Base-by-base conservation (phyloP, 805 yeast species). In the Kodamaea sagamina region DNA sequence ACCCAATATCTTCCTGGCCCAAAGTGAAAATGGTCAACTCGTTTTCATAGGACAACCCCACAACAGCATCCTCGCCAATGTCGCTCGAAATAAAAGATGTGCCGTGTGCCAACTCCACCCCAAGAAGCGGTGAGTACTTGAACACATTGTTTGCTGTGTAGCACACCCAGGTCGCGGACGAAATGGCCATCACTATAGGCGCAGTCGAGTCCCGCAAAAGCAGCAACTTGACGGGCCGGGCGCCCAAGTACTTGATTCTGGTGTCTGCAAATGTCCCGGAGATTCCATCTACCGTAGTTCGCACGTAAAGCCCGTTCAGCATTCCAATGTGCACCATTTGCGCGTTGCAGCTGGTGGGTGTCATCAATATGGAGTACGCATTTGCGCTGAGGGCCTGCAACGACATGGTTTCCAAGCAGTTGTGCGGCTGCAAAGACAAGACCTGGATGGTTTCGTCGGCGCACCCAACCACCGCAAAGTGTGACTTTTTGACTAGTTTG, bases 291-390 rank as follows among this genome's bases (percentile, higher is more conserved):
- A 89, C 52, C 4, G 67, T 63, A 0, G 88, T 77, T 12, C 83
- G 68, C 2, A 82, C 81, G 63, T 84, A 88, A 1, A 90, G 79
- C 15, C 98, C 98, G 59, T 82, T 87, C n/a, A 67, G 75, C 71
- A 89, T 72, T 1, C 97, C 97, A 39, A 89, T 75, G 61, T 89
- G 95, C 8, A 86, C 72, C 4, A 19, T 29, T 29, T 29, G 34
- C 19, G 34, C 12, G 19, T 17, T 17, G 46, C 66, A 72, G 43
- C 53, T 29, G 40, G 39, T 3, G 39, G 52, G 18, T 39, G 41
- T 27, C 50, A 68, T 50, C 18, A 69, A 60, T 2, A 59, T 46
- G 24, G 63, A 46, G 32, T 52, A 59, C 2, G 89, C 77, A 29
- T 82, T 74, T 10, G 45, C 27, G n/a, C 27, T 19, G 16, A 90